These are phyloP conservation scores for Artemisia argyi DNA, from an alignment of 129 eudicot species.

Conservation along the genomic window DNA sequence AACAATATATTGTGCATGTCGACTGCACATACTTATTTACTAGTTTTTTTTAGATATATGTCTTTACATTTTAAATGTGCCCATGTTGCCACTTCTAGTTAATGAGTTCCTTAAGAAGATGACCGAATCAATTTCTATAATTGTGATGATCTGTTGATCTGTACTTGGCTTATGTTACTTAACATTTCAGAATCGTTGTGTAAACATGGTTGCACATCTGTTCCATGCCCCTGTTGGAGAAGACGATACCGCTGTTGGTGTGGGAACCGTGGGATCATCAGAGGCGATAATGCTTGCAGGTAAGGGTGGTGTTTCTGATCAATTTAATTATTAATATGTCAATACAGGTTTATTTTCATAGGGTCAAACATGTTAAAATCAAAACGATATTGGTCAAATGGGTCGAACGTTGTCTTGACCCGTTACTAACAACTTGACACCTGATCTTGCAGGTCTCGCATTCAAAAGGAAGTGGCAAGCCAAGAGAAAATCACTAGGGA, in stretches of 20 bases:
- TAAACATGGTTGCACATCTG: slow-evolving; percentile 72
- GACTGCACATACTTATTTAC: no score
- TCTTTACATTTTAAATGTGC: neutral
- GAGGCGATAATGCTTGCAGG: slow-evolving; percentile 85
- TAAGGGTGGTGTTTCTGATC: no score
- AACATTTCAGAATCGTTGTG: slow-evolving; percentile 68
- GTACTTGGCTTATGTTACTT: neutral
- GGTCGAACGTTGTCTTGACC: no score
- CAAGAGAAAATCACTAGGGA: slow-evolving; percentile 55
- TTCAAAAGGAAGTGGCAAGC: slow-evolving; percentile 83
- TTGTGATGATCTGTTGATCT: neutral
- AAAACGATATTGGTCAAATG: no score
- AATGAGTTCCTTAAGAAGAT: neutral
- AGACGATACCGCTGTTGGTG: slow-evolving; percentile 58
- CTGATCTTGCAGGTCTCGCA: slow-evolving; percentile 49
- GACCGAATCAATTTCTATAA: neutral
- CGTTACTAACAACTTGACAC: no score
- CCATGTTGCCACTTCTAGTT: neutral
- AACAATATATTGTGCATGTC: neutral
- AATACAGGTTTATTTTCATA: no score
- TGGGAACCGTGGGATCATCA: slow-evolving; percentile 86
- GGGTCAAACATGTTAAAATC: no score
- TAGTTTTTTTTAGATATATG: no score
- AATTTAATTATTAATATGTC: no score
- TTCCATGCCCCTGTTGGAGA: slow-evolving; percentile 77